phyloP scores from a whole-genome alignment of 129 eudicot genomes.

The Artemisia tridentata region DNA sequence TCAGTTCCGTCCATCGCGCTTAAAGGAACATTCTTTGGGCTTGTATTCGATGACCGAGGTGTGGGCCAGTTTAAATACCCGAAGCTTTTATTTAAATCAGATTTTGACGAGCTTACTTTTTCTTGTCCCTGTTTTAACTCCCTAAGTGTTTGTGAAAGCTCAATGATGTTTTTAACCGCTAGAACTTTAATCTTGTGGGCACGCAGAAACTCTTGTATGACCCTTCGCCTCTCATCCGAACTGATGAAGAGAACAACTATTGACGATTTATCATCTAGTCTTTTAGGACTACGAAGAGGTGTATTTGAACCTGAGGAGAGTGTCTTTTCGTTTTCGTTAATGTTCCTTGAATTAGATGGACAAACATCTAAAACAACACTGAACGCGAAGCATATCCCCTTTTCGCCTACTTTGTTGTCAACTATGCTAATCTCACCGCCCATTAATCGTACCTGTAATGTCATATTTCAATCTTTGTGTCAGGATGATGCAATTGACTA shows the following conservation, averaged over 20 bases:
- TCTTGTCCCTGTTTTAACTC: constrained; percentile 27
- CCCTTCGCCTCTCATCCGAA: constrained; percentile 39
- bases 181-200: constrained; percentile 49
- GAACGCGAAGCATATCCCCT: constrained; percentile 70
- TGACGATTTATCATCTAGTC: not conserved
- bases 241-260: constrained; percentile 35
- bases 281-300: constrained; percentile 26
- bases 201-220: constrained; percentile 36
- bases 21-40: constrained; percentile 48
- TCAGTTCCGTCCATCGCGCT: constrained; percentile 53
- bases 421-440: constrained; percentile 80
- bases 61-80: constrained; percentile 12
- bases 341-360: constrained; percentile 6
- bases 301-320: constrained; percentile 23
- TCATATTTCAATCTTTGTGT: not conserved
- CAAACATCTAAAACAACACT: constrained; percentile 26
- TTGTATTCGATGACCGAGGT: constrained; percentile 11
- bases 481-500: not conserved
- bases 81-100: constrained; percentile 28
- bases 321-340: constrained; percentile 21
- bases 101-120: constrained; percentile 22
- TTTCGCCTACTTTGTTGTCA: constrained; percentile 60
- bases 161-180: constrained; percentile 27
- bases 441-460: constrained; percentile 65
- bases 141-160: constrained; percentile 42